phyloP scores from a whole-genome alignment of 345 rosid species.

The Hibiscus syriacus region DNA sequence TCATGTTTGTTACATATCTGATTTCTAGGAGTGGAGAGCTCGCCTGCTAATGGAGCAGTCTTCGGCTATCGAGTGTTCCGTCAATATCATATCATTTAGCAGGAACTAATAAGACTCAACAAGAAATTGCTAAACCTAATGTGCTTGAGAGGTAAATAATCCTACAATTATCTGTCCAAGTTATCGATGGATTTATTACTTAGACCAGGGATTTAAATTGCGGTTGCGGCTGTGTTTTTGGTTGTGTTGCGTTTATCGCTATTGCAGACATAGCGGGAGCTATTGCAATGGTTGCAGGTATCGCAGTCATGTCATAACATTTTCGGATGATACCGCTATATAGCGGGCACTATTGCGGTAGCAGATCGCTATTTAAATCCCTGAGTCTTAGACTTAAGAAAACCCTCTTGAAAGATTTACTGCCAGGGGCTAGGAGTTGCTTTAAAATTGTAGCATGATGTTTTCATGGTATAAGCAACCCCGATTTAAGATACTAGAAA shows the following conservation, averaged over 20 bases:
- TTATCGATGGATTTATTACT: background rate
- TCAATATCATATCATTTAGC: slow-evolving; percentile 91
- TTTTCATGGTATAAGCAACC: background rate
- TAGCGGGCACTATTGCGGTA: too few species aligned
- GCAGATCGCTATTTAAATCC: too few species aligned
- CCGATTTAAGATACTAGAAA: background rate
- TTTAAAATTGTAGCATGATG: background rate
- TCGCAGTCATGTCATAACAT: too few species aligned
- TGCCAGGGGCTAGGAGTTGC: background rate
- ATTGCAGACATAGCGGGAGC: too few species aligned
- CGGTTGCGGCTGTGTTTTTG: too few species aligned
- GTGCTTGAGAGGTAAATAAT: slow-evolving; percentile 71
- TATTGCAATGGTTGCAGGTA: too few species aligned
- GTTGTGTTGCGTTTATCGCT: too few species aligned
- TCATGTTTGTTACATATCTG: background rate
- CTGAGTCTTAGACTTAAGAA: too few species aligned
- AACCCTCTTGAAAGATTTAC: background rate
- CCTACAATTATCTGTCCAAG: background rate
- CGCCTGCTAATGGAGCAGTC: slow-evolving; percentile 33
- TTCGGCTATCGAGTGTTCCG: slow-evolving; percentile 69
- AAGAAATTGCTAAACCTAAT: slow-evolving; percentile 87
- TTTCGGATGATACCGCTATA: too few species aligned
- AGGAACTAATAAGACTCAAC: slow-evolving; percentile 92
- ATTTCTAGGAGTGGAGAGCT: slow-evolving; percentile 86
- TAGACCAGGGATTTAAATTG: too few species aligned